Evolutionary conservation across 2,329 filamentous ascomycete genomes (phyloP), one percentile per base, ranked within the genome.

Genomic region (Colletotrichum nymphaeae): DNA sequence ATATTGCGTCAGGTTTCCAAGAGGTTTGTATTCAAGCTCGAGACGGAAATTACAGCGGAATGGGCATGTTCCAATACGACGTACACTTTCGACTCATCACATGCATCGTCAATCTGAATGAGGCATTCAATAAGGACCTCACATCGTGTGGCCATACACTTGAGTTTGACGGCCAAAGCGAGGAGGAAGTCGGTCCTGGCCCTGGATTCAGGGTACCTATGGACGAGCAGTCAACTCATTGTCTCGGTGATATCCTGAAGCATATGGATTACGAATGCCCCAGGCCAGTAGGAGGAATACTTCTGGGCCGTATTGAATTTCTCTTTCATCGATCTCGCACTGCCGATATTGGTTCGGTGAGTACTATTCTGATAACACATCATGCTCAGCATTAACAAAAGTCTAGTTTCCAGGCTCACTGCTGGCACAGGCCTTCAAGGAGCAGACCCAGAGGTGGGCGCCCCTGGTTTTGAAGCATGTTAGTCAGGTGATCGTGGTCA

Each of bases 361-460:
- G 81, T 76, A 26, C 28, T 2, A 24, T 22, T 2, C 1, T 22
- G 58, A 26, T 53, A 67, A 5, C 5, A 24, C 5, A 30, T 5
- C 19, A 12, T 14, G 4, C 24, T 19, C 3, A 46, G 16, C 16
- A n/a, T 11, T 26, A 7, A 1, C 69, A 53, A 30, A 49, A 49
- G 2, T 9, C 8, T 22, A 83, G 83, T 86, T 86, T 49, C 78
- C 80, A 12, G 79, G 81, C 0, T 75, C 80, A 0, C 73, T 90
- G 16, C 77, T 91, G 0, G 79, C 83, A 0, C 81, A 78, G 0
- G 80, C 83, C 0, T 90, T 92, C 78, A 84, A 85, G 32, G 84
- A 86, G 42, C 90, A 92, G 69, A 86, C 89, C 0, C 74, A 76
- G 14, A 90, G 88, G 19, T 92, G 91, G 91, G 76, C 81, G 0